These are phyloP conservation scores for Colletotrichum paranaense DNA, from an alignment of 2,329 filamentous ascomycete species.

Conservation along the genomic window DNA sequence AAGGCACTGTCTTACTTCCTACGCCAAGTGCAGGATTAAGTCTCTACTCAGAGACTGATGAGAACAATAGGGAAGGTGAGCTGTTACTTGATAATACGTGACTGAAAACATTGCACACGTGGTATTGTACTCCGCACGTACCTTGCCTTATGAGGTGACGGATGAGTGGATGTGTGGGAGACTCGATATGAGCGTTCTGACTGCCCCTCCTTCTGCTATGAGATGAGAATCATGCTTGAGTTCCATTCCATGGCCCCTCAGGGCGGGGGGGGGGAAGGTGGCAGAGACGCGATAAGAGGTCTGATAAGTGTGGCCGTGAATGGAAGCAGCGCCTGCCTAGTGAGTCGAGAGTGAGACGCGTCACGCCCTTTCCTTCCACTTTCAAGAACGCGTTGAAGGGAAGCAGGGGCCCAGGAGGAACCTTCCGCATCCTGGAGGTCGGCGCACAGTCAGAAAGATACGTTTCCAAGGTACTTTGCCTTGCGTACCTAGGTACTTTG, in stretches of 20 bases:
- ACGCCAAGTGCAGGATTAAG: too few relatives aligned
- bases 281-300: not conserved
- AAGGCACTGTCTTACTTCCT: too few relatives aligned
- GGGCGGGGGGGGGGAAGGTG: not conserved
- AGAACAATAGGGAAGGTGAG: too few relatives aligned
- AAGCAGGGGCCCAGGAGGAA: not conserved
- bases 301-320: not conserved
- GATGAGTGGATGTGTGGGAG: too few relatives aligned
- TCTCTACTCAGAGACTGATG: too few relatives aligned
- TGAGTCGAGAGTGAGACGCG: conserved; percentile 21
- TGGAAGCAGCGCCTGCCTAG: not conserved
- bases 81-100: too few relatives aligned
- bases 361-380: conserved; percentile 8
- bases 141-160: too few relatives aligned
- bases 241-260: not conserved
- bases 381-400: not conserved
- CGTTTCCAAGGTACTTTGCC: not conserved
- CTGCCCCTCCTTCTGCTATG: not conserved
- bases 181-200: not conserved
- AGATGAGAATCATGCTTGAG: not conserved
- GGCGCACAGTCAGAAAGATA: not conserved
- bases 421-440: too few relatives aligned
- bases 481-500: too few relatives aligned
- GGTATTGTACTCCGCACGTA: too few relatives aligned
- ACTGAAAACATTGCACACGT: too few relatives aligned